phyloP scores from a whole-genome alignment of 495 filamentous ascomycete species.

The Lophium mytilinum region DNA sequence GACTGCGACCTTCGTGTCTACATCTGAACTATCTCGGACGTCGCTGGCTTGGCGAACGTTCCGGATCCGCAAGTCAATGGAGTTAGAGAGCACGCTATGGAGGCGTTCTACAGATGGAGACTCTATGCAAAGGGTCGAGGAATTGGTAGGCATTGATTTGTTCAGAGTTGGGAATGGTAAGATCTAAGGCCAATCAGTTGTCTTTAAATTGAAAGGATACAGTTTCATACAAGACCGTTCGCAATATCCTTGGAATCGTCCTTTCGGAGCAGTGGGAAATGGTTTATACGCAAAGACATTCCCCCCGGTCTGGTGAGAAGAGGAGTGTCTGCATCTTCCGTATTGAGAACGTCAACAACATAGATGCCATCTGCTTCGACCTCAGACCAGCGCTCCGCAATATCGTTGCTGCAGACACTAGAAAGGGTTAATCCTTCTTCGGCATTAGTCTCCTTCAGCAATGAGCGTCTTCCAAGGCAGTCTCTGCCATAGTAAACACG shows the following conservation, averaged over 20 bases:
- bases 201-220: background rate
- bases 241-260: background rate
- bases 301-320: background rate
- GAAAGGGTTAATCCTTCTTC: constrained; percentile 54
- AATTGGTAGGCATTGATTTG: constrained; percentile 36
- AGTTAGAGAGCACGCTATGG: constrained; percentile 1
- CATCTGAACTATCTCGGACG: constrained; percentile 15
- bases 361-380: constrained; percentile 76
- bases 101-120: constrained; percentile 8
- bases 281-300: background rate
- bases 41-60: constrained; percentile 15
- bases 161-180: constrained; percentile 51
- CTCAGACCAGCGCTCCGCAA: constrained; percentile 56
- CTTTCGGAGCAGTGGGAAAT: constrained; percentile 6
- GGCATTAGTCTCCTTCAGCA: constrained; percentile 48
- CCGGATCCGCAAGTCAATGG: constrained; percentile 15
- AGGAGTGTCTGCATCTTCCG: background rate
- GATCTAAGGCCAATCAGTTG: constrained; percentile 4
- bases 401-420: constrained; percentile 59
- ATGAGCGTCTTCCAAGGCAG: constrained; percentile 74
- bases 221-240: constrained; percentile 11
- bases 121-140: background rate
- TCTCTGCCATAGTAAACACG: constrained; percentile 76
- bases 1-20: constrained; percentile 50
- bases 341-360: constrained; percentile 45